Percentiles rank a stretch among this genome's conserved stretches.
These are phyloP conservation scores for Volvox carteri DNA, from an alignment of 163 green algal species.

Conservation along the genomic window DNA sequence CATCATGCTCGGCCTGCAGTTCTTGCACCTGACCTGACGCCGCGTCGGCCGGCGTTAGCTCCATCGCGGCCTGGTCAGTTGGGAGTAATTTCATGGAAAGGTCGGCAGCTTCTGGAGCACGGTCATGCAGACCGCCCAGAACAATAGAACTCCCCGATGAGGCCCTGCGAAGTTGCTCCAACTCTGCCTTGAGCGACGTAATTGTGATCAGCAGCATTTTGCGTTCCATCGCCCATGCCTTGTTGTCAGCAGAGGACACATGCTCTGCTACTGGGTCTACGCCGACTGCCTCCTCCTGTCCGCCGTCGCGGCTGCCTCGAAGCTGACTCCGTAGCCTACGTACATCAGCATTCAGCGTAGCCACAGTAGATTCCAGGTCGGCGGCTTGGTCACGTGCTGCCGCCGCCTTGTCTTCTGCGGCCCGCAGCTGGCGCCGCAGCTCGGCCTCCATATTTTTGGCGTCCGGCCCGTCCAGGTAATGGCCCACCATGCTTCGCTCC, in stretches of 20 bases:
- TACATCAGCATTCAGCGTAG: background rate
- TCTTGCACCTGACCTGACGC: background rate
- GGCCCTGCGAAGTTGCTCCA: background rate
- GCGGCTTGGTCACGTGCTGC: background rate
- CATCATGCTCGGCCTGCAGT: conserved; percentile 24
- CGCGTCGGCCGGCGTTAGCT: background rate
- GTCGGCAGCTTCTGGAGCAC: background rate
- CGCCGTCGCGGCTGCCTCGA: conserved; percentile 19
- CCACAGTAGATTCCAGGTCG: conserved; percentile 35
- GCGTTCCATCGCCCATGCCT: conserved; percentile 37
- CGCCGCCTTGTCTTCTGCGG: background rate
- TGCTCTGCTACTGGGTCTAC: background rate
- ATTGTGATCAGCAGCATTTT: conserved; percentile 49
- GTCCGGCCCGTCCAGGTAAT: background rate
- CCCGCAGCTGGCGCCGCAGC: conserved; percentile 1
- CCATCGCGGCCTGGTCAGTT: background rate
- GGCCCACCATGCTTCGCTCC: background rate
- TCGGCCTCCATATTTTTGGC: background rate
- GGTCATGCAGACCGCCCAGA: background rate
- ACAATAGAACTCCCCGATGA: background rate
- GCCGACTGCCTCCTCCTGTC: background rate
- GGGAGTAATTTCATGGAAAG: background rate
- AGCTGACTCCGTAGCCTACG: background rate
- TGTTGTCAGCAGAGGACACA: conserved; percentile 13
- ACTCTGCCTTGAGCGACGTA: conserved; percentile 7